Percentiles rank a stretch among this genome's conserved stretches.
phyloP scores from a whole-genome alignment of 2,329 filamentous ascomycete species.

The Escovopsis weberi region DNA sequence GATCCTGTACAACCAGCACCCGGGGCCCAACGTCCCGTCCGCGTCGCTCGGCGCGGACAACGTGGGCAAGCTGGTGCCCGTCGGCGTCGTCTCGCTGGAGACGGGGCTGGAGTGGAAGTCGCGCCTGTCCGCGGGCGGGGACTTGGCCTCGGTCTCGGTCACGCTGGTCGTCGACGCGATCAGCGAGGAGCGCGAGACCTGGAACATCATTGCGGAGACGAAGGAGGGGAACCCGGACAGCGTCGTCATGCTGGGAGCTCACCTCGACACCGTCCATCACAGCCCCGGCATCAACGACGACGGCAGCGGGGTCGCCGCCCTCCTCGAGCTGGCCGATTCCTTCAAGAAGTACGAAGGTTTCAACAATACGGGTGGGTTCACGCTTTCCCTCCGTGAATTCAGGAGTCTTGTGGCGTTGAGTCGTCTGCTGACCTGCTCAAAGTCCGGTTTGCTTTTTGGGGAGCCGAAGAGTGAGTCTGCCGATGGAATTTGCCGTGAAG shows the following conservation, averaged over 20 bases:
- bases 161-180: slow-evolving; percentile 19
- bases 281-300: slow-evolving; percentile 27
- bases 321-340: slow-evolving; percentile 21
- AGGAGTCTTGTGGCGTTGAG: not conserved
- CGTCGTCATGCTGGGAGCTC: slow-evolving; percentile 25
- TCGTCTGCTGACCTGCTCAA: slow-evolving; percentile 5
- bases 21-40: slow-evolving; percentile 22
- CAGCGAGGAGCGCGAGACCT: slow-evolving; percentile 18
- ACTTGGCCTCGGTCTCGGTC: slow-evolving; percentile 10
- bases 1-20: slow-evolving; percentile 46
- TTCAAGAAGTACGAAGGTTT: slow-evolving; percentile 21
- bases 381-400: not conserved
- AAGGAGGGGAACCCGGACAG: slow-evolving; percentile 24
- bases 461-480: slow-evolving; percentile 21
- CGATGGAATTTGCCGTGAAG: too few relatives aligned
- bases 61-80: slow-evolving; percentile 18
- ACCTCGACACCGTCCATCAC: slow-evolving; percentile 23
- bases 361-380: slow-evolving; percentile 14
- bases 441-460: slow-evolving; percentile 26
- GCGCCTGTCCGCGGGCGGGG: slow-evolving; percentile 16
- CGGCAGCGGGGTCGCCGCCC: slow-evolving; percentile 20
- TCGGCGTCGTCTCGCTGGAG: slow-evolving; percentile 18
- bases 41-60: slow-evolving; percentile 35
- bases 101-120: slow-evolving; percentile 18
- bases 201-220: slow-evolving; percentile 27